These are phyloP conservation scores for Sphaerulina vaccinii DNA, from an alignment of 2,329 filamentous ascomycete genomes.

Conservation along the genomic window DNA sequence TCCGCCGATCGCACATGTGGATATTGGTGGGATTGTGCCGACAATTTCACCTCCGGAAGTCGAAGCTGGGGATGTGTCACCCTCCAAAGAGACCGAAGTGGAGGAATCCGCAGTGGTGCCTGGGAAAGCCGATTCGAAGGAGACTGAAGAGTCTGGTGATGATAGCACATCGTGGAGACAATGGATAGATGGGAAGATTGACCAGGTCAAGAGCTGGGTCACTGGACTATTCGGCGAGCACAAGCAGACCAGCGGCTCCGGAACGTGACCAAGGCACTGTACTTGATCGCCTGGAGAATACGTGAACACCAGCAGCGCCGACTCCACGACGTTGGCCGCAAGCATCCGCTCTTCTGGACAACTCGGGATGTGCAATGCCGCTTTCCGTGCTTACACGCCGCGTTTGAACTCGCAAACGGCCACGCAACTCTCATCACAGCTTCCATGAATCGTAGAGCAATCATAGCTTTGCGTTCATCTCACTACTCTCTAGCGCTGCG, in stretches of 20 bases:
- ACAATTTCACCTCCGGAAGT: conserved; percentile 12
- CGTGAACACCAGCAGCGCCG: too few relatives aligned
- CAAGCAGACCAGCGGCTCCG: conserved; percentile 2
- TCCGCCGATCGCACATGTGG: conserved; percentile 10
- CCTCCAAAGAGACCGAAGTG: neutral
- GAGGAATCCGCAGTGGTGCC: neutral
- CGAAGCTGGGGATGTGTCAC: neutral
- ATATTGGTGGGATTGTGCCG: conserved; percentile 13
- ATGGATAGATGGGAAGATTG: conserved; percentile 36
- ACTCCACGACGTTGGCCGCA: too few relatives aligned
- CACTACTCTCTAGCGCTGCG: conserved; percentile 21
- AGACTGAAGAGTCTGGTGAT: neutral
- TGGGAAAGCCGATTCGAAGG: neutral
- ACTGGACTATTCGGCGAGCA: conserved; percentile 25
- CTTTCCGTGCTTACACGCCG: too few relatives aligned
- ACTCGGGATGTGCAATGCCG: too few relatives aligned
- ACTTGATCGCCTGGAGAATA: too few relatives aligned
- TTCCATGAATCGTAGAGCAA: neutral
- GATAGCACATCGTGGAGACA: conserved; percentile 30
- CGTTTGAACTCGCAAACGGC: too few relatives aligned
- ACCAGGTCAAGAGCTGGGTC: conserved; percentile 37
- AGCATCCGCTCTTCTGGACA: too few relatives aligned
- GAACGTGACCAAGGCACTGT: neutral
- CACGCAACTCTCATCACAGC: neutral
- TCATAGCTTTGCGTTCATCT: conserved; percentile 10